These are phyloP conservation scores for Epichloe glyceriae DNA, from an alignment of 2,329 filamentous ascomycete species.

Conservation along the genomic window DNA sequence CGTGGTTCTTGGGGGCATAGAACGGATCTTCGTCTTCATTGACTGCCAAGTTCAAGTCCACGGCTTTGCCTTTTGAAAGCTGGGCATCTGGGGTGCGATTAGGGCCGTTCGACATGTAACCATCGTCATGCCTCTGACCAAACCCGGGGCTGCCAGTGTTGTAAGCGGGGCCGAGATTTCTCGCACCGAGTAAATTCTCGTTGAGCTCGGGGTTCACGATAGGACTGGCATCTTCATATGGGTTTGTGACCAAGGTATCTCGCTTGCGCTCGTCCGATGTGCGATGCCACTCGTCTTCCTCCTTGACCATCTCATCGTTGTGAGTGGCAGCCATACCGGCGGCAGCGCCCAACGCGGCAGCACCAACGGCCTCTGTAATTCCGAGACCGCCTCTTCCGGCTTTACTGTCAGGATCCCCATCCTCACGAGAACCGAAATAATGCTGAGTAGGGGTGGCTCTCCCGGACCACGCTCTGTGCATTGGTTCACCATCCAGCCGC, in stretches of 20 bases:
- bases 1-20: slow-evolving; percentile 40
- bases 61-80: slow-evolving; percentile 41
- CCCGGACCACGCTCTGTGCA: slow-evolving; percentile 39
- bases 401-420: slow-evolving; percentile 15
- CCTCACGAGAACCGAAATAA: slow-evolving; percentile 18
- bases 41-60: slow-evolving; percentile 36
- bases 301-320: slow-evolving; percentile 41
- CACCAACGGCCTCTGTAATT: slow-evolving; percentile 39
- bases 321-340: slow-evolving; percentile 32
- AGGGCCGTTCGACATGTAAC: slow-evolving; percentile 70
- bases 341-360: slow-evolving; percentile 39
- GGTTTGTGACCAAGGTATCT: slow-evolving; percentile 54
- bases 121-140: slow-evolving; percentile 62
- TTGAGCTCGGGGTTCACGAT: slow-evolving; percentile 42
- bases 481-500: slow-evolving; percentile 42
- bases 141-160: slow-evolving; percentile 43
- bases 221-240: slow-evolving; percentile 52
- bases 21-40: slow-evolving; percentile 50
- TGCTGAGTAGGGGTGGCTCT: slow-evolving; percentile 35
- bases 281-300: slow-evolving; percentile 51
- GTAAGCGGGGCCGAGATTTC: slow-evolving; percentile 30
- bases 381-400: slow-evolving; percentile 21
- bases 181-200: slow-evolving; percentile 32
- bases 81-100: slow-evolving; percentile 38
- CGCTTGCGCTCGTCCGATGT: slow-evolving; percentile 51